These are phyloP conservation scores for Crucibulum cyathiforme DNA, from an alignment of 1,284 basidiomycete genomes.

Conservation along the genomic window DNA sequence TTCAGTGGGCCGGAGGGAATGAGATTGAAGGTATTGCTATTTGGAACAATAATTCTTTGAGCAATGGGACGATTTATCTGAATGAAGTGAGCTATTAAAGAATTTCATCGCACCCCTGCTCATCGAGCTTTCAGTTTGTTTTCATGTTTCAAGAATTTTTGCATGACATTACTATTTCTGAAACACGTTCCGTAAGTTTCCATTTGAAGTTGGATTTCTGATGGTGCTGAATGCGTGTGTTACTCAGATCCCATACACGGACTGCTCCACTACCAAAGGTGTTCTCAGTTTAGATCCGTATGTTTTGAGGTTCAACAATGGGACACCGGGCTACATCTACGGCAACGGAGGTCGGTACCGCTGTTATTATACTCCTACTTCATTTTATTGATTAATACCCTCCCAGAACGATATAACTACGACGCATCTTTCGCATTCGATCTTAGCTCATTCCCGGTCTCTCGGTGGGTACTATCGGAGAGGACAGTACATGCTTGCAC, in stretches of 20 bases:
- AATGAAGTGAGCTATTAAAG: conserved; percentile 47
- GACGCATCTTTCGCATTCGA: conserved; percentile 61
- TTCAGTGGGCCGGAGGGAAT: conserved; percentile 68
- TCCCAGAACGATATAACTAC: conserved; percentile 62
- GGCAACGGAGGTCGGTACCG: conserved; percentile 55
- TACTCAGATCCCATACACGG: conserved; percentile 62
- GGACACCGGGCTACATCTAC: conserved; percentile 58
- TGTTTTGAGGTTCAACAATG: conserved; percentile 57
- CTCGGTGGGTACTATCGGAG: conserved; percentile 38
- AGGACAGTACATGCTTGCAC: neutral
- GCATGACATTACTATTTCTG: conserved; percentile 52
- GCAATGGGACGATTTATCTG: conserved; percentile 52
- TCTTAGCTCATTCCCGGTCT: conserved; percentile 59
- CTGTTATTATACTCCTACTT: neutral
- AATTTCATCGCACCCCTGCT: neutral
- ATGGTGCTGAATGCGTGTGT: neutral
- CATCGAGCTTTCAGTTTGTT: conserved; percentile 44
- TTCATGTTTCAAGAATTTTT: conserved; percentile 61
- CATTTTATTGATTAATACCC: neutral
- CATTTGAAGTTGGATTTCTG: neutral
- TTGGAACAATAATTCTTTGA: conserved; percentile 39
- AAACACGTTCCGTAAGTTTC: conserved; percentile 54
- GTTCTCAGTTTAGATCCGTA: conserved; percentile 65
- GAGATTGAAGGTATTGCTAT: conserved; percentile 64
- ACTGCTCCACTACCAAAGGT: conserved; percentile 66